These are phyloP conservation scores for Sporothrix globosa DNA, from an alignment of 2,329 filamentous ascomycete genomes.

Conservation along the genomic window DNA sequence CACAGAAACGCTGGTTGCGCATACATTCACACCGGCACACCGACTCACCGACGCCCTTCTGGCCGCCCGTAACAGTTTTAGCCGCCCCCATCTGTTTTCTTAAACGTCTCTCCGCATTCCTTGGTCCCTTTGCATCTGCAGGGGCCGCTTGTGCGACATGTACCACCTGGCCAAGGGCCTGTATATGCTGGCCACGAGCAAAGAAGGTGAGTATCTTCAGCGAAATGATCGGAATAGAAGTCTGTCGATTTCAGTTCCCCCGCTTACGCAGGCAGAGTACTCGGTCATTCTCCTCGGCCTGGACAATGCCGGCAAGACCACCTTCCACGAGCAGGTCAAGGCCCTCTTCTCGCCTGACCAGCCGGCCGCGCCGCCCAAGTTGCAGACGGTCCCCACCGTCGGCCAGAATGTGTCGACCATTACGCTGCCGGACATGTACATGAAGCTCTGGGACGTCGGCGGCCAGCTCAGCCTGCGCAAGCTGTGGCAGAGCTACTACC, in stretches of 20 bases:
- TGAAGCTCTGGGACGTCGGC: conserved; percentile 98
- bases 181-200: conserved; percentile 93
- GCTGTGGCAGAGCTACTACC: conserved; percentile 96
- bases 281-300: conserved; percentile 95
- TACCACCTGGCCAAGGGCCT: conserved; percentile 95
- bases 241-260: too few relatives aligned
- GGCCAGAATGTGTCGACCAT: conserved; percentile 96
- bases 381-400: conserved; percentile 91
- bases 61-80: not conserved
- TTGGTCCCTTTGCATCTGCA: conserved; percentile 7
- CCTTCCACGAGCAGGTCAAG: conserved; percentile 95
- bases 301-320: conserved; percentile 98
- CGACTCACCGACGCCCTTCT: not conserved
- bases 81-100: not conserved
- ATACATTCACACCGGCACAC: not conserved
- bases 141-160: conserved; percentile 56
- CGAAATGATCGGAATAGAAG: too few relatives aligned
- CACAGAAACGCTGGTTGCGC: not conserved
- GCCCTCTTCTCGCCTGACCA: conserved; percentile 72
- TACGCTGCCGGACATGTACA: conserved; percentile 87
- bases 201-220: conserved; percentile 69
- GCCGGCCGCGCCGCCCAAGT: conserved; percentile 60
- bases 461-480: conserved; percentile 86
- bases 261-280: conserved; percentile 68
- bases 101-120: not conserved